Evolutionary conservation across 2,329 filamentous ascomycete species (phyloP), one percentile per base, ranked within the genome.

Genomic region (Rutstroemia sp.): DNA sequence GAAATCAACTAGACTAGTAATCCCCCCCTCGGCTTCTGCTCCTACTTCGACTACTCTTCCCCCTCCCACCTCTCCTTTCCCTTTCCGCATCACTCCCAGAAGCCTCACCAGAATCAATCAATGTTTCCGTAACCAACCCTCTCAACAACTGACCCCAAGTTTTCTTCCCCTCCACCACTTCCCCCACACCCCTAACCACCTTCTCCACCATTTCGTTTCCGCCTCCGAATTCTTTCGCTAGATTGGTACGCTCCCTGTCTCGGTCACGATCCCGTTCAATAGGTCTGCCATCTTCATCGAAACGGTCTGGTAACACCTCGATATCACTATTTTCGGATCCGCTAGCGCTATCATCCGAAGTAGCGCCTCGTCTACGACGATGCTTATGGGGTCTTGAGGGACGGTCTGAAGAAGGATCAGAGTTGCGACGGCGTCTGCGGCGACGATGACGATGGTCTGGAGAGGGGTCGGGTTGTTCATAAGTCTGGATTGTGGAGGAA

Each of bases 181-280:
- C 65, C 5, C 58, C 62, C 42, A 69, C 62, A 27, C 61, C 60
- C 30, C 27, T 51, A 2, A 61, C 60, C 3, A 68, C 48, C 39
- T 52, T 61, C 42, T 68, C 66, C 1, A 67, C 66, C 64, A 69
- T 67, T 51, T 69, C 67, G 12, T 60, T 53, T 21, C 52, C 50
- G 12, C 57, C 56, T 19, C 54, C 46, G 21, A 54, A 54, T 21
- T 54, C 52, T 23, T 41, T 54, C 3, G 52, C 52, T 9, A 54
- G 39, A n/a, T 9, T 19, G 8, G 39, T 8, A 9, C 14, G 30
- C 27, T 51, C 38, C 42, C 51, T 19, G 4, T 46, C 39, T 9
- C 17, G n/a, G 38, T 46, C 39, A 7, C 17, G n/a, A 38, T 47
- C 25, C 41, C 44, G 16, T 27, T 19, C 39, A 8, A 50, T 30